These are phyloP conservation scores for Wickerhamomyces pijperi DNA, from an alignment of 805 yeast species.

Conservation along the genomic window DNA sequence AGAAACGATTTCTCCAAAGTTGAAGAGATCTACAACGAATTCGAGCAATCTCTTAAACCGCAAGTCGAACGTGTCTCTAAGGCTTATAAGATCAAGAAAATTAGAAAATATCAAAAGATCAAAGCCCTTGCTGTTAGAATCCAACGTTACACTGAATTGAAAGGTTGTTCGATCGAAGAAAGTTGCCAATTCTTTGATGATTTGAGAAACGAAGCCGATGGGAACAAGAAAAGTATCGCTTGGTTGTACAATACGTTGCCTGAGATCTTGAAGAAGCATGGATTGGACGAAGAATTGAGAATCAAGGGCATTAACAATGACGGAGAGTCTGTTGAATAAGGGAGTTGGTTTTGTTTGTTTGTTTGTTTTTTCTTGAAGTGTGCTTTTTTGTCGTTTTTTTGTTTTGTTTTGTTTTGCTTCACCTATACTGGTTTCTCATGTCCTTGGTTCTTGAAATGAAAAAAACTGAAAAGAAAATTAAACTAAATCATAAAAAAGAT, in stretches of 20 bases:
- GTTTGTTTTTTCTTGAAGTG: not conserved
- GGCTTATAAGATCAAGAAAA: constrained; percentile 23
- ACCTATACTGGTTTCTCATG: constrained; percentile 1
- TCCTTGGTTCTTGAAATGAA: not conserved
- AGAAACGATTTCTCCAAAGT: constrained; percentile 22
- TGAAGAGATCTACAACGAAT: constrained; percentile 22
- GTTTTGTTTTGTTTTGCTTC: constrained; percentile 5
- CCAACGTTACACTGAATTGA: constrained; percentile 20
- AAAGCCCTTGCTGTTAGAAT: constrained; percentile 25
- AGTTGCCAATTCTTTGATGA: constrained; percentile 22
- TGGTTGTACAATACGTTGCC: constrained; percentile 26
- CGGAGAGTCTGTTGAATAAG: not conserved
- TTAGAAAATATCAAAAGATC: constrained; percentile 26
- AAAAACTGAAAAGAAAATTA: not conserved
- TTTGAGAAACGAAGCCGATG: constrained; percentile 20
- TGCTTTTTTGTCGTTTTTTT: not conserved
- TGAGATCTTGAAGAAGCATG: constrained; percentile 19
- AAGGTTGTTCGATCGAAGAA: constrained; percentile 17
- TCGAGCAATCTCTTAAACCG: constrained; percentile 19
- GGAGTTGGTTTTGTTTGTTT: too few species aligned
- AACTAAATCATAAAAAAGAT: too few species aligned
- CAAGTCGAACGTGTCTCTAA: constrained; percentile 25
- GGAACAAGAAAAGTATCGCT: constrained; percentile 22
- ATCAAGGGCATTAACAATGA: constrained; percentile 5
- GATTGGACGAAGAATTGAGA: constrained; percentile 18